A percentile compares a stretch with the other conserved stretches of the same genome.
Conservation (phyloP, 495 filamentous ascomycete species). For the Penicillium paxilli region DNA sequence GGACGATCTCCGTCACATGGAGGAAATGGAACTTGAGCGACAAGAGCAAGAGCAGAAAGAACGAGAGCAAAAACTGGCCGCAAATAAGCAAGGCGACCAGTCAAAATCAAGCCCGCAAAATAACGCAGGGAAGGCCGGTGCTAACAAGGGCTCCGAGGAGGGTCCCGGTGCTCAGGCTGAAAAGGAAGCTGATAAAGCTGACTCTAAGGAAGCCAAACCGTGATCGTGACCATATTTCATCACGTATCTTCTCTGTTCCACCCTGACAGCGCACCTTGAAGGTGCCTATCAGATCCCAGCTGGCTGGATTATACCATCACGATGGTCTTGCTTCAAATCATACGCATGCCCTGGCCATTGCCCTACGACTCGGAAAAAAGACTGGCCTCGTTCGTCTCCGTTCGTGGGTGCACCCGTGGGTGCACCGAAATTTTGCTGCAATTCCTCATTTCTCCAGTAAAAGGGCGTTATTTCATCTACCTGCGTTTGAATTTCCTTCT, state of each 20-base stretch:
- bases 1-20: constrained; percentile 97
- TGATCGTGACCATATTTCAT: constrained; percentile 53
- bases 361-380: too few relatives aligned
- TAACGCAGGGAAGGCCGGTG: not conserved
- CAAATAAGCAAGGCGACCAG: constrained; percentile 42
- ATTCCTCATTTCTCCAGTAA: not conserved
- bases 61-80: constrained; percentile 65
- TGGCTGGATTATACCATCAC: constrained; percentile 8
- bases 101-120: constrained; percentile 7
- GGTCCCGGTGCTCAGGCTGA: constrained; percentile 14
- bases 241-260: constrained; percentile 48
- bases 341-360: too few relatives aligned
- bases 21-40: constrained; percentile 87
- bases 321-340: not conserved
- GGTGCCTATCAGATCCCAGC: constrained; percentile 3
- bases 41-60: constrained; percentile 72
- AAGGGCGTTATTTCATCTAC: not conserved
- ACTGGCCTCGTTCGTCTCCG: too few relatives aligned
- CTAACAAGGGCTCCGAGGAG: constrained; percentile 14
- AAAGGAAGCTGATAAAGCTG: constrained; percentile 12
- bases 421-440: not conserved
- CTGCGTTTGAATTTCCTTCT: constrained; percentile 1
- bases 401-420: too few relatives aligned
- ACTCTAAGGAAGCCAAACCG: constrained; percentile 13
- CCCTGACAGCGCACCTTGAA: not conserved